A percentile compares a stretch with the other conserved stretches of the same genome.
Evolutionary conservation across 139 green algal genomes (phyloP).

Genomic region (Asterochloris sp.): DNA sequence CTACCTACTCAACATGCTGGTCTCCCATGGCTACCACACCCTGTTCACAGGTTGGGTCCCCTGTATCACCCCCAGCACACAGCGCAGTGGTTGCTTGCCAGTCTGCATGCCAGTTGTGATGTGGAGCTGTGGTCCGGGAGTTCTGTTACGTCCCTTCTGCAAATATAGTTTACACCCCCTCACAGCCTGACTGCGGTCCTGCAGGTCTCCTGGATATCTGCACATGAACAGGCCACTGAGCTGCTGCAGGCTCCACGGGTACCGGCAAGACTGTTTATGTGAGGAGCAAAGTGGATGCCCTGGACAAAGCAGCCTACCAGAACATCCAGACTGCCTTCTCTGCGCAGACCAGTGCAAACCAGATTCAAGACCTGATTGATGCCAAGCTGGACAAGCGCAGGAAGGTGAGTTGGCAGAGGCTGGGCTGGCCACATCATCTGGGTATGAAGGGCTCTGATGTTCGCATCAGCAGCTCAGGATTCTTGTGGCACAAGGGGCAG

Average conservation of each 20-base stretch:
- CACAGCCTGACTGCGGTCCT: not conserved
- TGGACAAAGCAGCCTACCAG: conserved; percentile 53
- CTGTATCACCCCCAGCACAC: too few species aligned
- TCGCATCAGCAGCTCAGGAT: too few species aligned
- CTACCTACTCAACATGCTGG: conserved; percentile 55
- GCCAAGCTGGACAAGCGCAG: conserved; percentile 63
- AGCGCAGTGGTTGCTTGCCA: too few species aligned
- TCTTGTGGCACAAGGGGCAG: too few species aligned
- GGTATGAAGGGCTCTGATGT: not conserved
- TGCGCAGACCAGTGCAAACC: conserved; percentile 60
- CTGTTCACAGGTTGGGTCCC: conserved; percentile 73
- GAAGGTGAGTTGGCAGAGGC: conserved; percentile 24
- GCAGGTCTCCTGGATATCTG: not conserved
- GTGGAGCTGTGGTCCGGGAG: too few species aligned
- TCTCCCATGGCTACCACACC: conserved; percentile 56
- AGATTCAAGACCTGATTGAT: conserved; percentile 67
- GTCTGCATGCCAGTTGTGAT: too few species aligned
- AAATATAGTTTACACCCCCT: too few species aligned
- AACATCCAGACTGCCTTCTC: conserved; percentile 63
- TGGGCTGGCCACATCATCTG: not conserved
- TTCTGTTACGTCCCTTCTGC: too few species aligned
- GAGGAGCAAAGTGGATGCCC: conserved; percentile 38
- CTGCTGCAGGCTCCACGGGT: conserved; percentile 23
- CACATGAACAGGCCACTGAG: not conserved
- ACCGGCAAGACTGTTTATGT: conserved; percentile 78